phyloP scores from a whole-genome alignment of 768 basidiomycete species.

The Psilocybe cyanescens region DNA sequence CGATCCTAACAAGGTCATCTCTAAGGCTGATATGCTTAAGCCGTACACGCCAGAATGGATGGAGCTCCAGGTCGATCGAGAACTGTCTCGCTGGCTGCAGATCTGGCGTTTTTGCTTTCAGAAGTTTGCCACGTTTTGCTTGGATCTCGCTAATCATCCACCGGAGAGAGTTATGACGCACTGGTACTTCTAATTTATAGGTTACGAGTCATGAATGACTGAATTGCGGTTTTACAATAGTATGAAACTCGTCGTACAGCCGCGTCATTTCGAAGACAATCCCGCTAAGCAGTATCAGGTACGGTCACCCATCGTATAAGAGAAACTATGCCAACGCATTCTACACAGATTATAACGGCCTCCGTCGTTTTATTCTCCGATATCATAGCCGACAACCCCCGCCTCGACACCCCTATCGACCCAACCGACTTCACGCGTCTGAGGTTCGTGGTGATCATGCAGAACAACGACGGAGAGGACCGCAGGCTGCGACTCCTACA shows the following conservation, averaged over 20 bases:
- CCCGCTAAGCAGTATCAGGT: conserved; percentile 10
- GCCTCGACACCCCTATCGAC: conserved; percentile 1
- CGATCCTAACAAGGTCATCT: background rate
- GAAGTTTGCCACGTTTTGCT: background rate
- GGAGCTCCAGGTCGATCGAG: conserved; percentile 2
- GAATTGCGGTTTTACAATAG: background rate
- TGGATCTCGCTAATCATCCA: conserved; percentile 14
- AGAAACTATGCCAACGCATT: background rate
- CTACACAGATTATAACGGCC: background rate
- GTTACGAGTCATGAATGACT: no score
- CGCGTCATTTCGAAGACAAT: background rate
- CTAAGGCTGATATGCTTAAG: background rate
- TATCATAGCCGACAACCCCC: background rate
- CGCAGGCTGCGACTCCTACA: conserved; percentile 9
- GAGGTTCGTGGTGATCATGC: conserved; percentile 4
- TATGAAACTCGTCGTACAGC: background rate
- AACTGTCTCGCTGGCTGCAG: conserved; percentile 10
- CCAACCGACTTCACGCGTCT: conserved; percentile 8
- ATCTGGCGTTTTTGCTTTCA: conserved; percentile 7
- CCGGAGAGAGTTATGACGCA: conserved; percentile 9
- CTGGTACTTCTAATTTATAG: background rate
- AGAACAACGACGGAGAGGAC: conserved; percentile 1
- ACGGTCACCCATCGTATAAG: background rate
- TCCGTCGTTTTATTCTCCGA: background rate
- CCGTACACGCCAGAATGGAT: background rate